A percentile compares a stretch with the other conserved stretches of the same genome.
These are phyloP conservation scores for Aspergillus calidoustus DNA, from an alignment of 2,329 filamentous ascomycete species.

Conservation along the genomic window DNA sequence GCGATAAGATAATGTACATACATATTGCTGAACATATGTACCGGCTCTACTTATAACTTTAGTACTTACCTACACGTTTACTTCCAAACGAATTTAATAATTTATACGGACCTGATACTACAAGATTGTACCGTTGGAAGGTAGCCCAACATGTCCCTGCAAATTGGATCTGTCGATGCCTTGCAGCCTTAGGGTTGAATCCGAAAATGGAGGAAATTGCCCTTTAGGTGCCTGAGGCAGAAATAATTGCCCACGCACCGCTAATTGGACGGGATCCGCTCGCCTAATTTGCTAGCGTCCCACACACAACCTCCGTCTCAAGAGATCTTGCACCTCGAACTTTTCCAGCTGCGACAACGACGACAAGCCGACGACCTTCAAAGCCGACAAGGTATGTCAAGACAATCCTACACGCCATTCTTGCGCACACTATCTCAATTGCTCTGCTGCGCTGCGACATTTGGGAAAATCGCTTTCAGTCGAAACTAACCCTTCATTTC, in stretches of 20 bases:
- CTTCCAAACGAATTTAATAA: background rate
- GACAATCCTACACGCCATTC: conserved; percentile 2
- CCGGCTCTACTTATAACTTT: background rate
- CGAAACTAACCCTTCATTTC: conserved; percentile 16
- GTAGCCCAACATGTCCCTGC: too few species aligned
- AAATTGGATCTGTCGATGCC: conserved; percentile 3
- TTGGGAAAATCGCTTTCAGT: background rate
- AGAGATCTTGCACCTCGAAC: conserved; percentile 38
- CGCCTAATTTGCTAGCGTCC: conserved; percentile 49
- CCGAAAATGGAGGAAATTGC: background rate
- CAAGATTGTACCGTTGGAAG: too few species aligned
- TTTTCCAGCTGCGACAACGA: conserved; percentile 47
- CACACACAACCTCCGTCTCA: conserved; percentile 45
- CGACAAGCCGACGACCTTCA: conserved; percentile 48
- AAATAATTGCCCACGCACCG: background rate
- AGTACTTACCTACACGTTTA: background rate
- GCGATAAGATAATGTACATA: conserved; percentile 30
- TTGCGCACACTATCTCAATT: conserved; percentile 9
- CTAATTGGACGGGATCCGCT: conserved; percentile 35
- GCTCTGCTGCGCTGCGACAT: conserved; percentile 14
- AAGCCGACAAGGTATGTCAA: conserved; percentile 51
- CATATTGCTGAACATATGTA: conserved; percentile 21
- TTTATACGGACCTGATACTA: too few species aligned
- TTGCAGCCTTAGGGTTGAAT: conserved; percentile 18
- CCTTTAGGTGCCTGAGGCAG: conserved; percentile 21